phyloP scores from a whole-genome alignment of 2,329 filamentous ascomycete species.

The Alternaria solani region DNA sequence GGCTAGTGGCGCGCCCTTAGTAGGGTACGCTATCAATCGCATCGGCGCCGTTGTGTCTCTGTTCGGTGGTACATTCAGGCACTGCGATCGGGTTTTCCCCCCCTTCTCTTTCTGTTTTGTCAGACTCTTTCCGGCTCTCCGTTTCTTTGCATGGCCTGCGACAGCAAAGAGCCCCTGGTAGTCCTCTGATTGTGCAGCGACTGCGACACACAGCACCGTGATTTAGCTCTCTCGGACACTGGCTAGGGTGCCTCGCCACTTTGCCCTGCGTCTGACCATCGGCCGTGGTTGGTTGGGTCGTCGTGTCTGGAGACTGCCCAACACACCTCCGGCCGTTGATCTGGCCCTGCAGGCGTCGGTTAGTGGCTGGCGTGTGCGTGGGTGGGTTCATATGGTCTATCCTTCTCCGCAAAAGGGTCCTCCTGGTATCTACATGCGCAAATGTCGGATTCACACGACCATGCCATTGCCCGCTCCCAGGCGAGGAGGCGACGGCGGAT shows the following conservation, averaged over 20 bases:
- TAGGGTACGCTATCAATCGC: not conserved
- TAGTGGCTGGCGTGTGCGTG: constrained; percentile 8
- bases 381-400: not conserved
- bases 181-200: not conserved
- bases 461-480: constrained; percentile 20
- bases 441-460: constrained; percentile 23
- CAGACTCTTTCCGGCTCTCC: not conserved
- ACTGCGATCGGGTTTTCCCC: not conserved
- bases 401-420: constrained; percentile 12
- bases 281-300: not conserved
- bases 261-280: not conserved
- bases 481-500: constrained; percentile 29
- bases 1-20: not conserved
- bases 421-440: constrained; percentile 11
- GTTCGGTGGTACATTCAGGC: not conserved
- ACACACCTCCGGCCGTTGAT: not conserved
- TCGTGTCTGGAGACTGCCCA: not conserved
- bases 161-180: not conserved
- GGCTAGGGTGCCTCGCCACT: not conserved
- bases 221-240: not conserved
- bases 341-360: not conserved
- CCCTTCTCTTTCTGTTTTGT: not conserved
- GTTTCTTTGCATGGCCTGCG: not conserved
- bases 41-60: not conserved
- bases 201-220: not conserved